These are phyloP conservation scores for Saturnispora quitensis DNA, from an alignment of 805 yeast species.

Conservation along the genomic window DNA sequence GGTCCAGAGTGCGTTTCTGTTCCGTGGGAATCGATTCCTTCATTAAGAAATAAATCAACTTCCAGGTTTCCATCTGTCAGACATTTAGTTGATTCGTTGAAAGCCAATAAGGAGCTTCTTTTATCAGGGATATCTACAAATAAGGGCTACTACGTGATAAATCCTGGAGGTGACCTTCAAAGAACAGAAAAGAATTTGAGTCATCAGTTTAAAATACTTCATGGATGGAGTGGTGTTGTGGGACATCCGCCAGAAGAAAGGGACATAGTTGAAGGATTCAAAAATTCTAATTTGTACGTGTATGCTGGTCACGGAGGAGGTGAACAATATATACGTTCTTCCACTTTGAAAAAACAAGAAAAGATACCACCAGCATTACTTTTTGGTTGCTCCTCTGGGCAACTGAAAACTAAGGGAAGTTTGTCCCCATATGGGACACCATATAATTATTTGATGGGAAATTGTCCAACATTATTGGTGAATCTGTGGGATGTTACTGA, in stretches of 20 bases:
- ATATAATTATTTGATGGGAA: conserved; percentile 65
- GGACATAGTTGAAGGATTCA: conserved; percentile 37
- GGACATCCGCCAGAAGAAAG: conserved; percentile 52
- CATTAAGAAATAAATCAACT: conserved; percentile 44
- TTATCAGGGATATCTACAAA: conserved; percentile 15
- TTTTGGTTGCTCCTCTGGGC: conserved; percentile 88
- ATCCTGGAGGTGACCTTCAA: conserved; percentile 72
- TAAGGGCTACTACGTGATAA: conserved; percentile 55
- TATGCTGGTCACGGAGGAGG: conserved; percentile 97
- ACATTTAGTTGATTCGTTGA: conserved; percentile 33
- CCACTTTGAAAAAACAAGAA: conserved; percentile 37
- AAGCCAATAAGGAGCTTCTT: conserved; percentile 13
- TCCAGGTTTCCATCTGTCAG: conserved; percentile 68
- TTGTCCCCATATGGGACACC: conserved; percentile 73
- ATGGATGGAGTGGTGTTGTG: conserved; percentile 44
- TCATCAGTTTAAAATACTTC: conserved; percentile 29
- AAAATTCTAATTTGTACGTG: conserved; percentile 42
- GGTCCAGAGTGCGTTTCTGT: conserved; percentile 56
- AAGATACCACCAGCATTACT: conserved; percentile 53
- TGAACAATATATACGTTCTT: conserved; percentile 62
- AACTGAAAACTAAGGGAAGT: conserved; percentile 45
- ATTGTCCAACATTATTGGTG: conserved; percentile 75
- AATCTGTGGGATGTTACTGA: conserved; percentile 97
- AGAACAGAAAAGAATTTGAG: conserved; percentile 56
- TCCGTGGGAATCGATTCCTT: conserved; percentile 85